Base-by-base conservation (phyloP, 139 green algal species). In the Chlorella sp. region DNA sequence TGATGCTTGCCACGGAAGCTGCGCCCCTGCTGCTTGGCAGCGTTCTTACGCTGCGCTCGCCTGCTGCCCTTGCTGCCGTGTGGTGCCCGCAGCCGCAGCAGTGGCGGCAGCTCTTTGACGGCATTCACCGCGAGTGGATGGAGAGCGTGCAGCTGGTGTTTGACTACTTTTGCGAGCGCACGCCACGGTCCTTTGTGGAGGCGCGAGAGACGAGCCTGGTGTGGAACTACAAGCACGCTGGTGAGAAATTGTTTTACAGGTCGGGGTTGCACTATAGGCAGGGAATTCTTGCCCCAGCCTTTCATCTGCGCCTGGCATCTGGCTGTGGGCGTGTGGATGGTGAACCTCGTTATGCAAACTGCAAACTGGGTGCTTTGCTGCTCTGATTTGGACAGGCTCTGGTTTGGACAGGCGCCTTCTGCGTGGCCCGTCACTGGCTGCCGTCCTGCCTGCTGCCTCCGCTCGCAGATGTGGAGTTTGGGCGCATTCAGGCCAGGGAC, bases 81-180 rank as follows among this genome's bases (percentile, higher is more conserved):
- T 22, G 31, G 22, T n/a, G 0, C 2, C 5, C 35, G 63, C 24
- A 2, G 24, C 31, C 23, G 27, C 81, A 90, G 74, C 86, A 90
- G 20, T 96, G 91, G 91, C 75, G 80, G 49, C 78, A 74, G 36
- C 73, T 94, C 75, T 88, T 92, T 69, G 90, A 96, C 30, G 71
- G 78, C 29, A 74, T 91, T 26, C 90, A 88, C 69, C 83, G 89
- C 49, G 95, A 97, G 34, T 99, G 95, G 95, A 93, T 96, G 80
- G 93, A 98, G 79, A 90, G 75, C 32, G 95, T 99, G 49, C 86
- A 94, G 81, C 82, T 96, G 69, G 95, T 99, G 33, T 96, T 98
- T 67, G 95, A 99, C 69, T 97, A 97, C 84, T 99, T 99, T 70
- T 97, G 92, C 72, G 94, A 99, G 87, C 86, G 95, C 73, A 99